Evolutionary conservation across 148 eudicot genomes (phyloP).

Genomic region (Rhododendron molle): DNA sequence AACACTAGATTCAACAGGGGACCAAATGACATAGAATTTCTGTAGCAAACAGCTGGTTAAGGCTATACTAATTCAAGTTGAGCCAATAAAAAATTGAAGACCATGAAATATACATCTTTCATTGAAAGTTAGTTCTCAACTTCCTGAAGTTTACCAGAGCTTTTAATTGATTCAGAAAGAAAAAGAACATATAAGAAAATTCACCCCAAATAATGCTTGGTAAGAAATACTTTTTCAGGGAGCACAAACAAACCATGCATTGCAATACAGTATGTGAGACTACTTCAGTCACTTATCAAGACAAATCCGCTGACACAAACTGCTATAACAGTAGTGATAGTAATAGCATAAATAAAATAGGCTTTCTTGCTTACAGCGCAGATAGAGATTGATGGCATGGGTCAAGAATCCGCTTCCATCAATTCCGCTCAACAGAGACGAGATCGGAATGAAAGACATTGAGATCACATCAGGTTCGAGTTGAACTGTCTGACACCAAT

Average conservation of each 20-base stretch:
- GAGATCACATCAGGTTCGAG: slow-evolving; percentile 52
- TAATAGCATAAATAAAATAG: neutral
- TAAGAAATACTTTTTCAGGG: neutral
- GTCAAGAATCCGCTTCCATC: slow-evolving; percentile 42
- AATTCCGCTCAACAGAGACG: slow-evolving; percentile 46
- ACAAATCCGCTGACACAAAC: neutral
- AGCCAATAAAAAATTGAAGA: neutral
- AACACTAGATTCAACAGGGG: neutral
- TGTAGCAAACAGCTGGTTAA: neutral
- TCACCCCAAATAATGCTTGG: neutral
- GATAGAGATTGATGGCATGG: slow-evolving; percentile 47
- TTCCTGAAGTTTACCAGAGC: neutral
- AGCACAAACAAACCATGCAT: neutral
- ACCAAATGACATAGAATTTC: neutral
- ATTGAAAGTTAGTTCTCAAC: neutral
- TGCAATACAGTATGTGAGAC: neutral
- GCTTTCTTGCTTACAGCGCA: slow-evolving; percentile 34
- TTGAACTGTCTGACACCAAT: slow-evolving; percentile 51
- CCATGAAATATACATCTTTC: neutral
- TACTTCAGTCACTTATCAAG: neutral
- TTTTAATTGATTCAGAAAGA: neutral
- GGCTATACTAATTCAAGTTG: neutral
- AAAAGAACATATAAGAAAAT: neutral
- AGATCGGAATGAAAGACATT: slow-evolving; percentile 46
- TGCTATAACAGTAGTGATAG: neutral